Percentiles rank a stretch among this genome's conserved stretches.
phyloP scores from a whole-genome alignment of 768 basidiomycete species.

The Sarcodon sp. region DNA sequence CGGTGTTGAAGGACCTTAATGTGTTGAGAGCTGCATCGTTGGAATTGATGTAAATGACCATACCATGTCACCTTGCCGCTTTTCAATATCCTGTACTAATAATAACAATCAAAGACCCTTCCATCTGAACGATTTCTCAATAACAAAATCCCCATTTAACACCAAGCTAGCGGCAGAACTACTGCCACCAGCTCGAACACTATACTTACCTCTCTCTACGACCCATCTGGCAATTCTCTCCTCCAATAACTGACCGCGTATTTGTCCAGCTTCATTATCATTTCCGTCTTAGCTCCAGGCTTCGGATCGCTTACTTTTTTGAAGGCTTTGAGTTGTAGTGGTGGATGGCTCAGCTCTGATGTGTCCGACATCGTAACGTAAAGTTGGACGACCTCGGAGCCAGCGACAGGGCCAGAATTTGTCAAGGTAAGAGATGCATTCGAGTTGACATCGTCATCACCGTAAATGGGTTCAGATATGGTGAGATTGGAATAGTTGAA shows the following conservation, averaged over 20 bases:
- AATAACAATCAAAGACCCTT: conserved; percentile 22
- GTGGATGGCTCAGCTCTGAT: conserved; percentile 38
- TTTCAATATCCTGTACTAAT: too few species aligned
- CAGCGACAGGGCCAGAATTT: conserved; percentile 48
- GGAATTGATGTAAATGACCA: too few species aligned
- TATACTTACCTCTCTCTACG: conserved; percentile 47
- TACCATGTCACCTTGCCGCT: too few species aligned
- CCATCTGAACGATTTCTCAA: conserved; percentile 55
- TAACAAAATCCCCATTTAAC: conserved; percentile 26
- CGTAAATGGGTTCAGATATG: conserved; percentile 29
- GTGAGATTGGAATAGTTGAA: conserved; percentile 43
- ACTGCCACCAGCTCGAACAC: conserved; percentile 38
- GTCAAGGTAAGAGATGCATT: conserved; percentile 37
- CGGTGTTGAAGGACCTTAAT: too few species aligned
- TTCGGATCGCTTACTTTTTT: conserved; percentile 21
- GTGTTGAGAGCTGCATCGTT: too few species aligned
- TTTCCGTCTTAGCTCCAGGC: conserved; percentile 19
- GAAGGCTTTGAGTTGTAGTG: conserved; percentile 49
- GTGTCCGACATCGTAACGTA: conserved; percentile 38
- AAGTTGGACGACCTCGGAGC: conserved; percentile 60
- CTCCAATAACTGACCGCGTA: conserved; percentile 48
- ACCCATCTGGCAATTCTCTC: conserved; percentile 40
- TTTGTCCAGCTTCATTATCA: conserved; percentile 23
- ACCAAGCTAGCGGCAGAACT: conserved; percentile 26
- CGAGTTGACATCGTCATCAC: conserved; percentile 30